These are phyloP conservation scores for Hyphopichia buzzinii DNA, from an alignment of 1,139 yeast genomes.

Conservation along the genomic window DNA sequence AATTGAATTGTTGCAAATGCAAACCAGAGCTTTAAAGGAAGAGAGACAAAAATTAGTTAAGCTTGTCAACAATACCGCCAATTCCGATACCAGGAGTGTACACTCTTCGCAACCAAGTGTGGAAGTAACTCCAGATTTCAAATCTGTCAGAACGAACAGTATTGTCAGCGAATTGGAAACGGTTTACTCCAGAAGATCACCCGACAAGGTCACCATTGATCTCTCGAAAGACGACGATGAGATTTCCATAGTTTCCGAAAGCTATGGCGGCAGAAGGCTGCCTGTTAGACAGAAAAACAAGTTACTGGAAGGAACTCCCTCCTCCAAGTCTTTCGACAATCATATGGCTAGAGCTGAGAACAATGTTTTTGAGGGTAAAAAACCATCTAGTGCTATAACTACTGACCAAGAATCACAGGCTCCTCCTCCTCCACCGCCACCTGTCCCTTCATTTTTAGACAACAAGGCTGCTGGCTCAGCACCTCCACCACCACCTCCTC, in stretches of 20 bases:
- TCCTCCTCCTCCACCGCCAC: slow-evolving; percentile 29
- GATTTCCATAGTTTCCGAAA: slow-evolving; percentile 12
- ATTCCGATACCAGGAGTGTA: not conserved
- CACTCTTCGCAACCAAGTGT: not conserved
- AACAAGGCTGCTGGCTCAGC: slow-evolving; percentile 18
- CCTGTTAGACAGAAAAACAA: slow-evolving; percentile 3
- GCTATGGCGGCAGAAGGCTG: slow-evolving; percentile 4
- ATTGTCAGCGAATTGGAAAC: slow-evolving; percentile 17
- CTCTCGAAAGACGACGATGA: slow-evolving; percentile 10
- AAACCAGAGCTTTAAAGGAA: slow-evolving; percentile 18
- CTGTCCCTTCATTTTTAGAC: slow-evolving; percentile 11
- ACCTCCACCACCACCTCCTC: slow-evolving; percentile 31
- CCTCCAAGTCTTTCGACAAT: not conserved
- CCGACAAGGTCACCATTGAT: slow-evolving; percentile 2
- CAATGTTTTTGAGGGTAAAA: not conserved
- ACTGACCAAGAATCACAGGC: slow-evolving; percentile 16
- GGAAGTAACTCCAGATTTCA: not conserved
- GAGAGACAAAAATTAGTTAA: slow-evolving; percentile 11
- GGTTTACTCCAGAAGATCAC: slow-evolving; percentile 10
- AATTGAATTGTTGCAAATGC: slow-evolving; percentile 23
- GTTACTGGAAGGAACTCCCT: not conserved
- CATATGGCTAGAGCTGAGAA: too few relatives aligned
- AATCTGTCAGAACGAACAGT: slow-evolving; percentile 1
- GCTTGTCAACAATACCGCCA: not conserved
- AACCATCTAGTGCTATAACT: not conserved